Percentiles rank a stretch among this genome's conserved stretches.
Conservation (phyloP, 2,329 filamentous ascomycete species). For the Colletotrichum karsti region DNA sequence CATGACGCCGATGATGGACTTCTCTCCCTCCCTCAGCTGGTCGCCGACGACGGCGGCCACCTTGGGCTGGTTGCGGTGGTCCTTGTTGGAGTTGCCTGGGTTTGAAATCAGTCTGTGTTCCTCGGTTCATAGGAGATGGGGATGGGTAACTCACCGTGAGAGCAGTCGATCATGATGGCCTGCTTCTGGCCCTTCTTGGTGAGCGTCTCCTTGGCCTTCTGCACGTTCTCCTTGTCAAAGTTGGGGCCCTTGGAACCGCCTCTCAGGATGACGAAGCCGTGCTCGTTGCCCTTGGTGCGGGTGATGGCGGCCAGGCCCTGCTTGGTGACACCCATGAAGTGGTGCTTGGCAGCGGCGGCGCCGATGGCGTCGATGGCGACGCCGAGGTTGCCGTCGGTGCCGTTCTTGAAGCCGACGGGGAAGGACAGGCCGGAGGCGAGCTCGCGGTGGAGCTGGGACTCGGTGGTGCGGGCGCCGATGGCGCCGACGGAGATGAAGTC, state of each 20-base stretch:
- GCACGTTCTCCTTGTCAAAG: slow-evolving; percentile 87
- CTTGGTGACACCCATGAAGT: slow-evolving; percentile 99
- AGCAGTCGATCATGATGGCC: slow-evolving; percentile 98
- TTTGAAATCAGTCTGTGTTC: not conserved
- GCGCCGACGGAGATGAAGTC: slow-evolving; percentile 96
- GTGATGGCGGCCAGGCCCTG: slow-evolving; percentile 96
- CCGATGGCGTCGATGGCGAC: slow-evolving; percentile 98
- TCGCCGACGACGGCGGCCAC: slow-evolving; percentile 84
- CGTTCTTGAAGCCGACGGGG: slow-evolving; percentile 99
- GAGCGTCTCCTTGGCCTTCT: slow-evolving; percentile 80
- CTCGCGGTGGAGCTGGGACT: slow-evolving; percentile 96
- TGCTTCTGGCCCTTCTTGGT: slow-evolving; percentile 84
- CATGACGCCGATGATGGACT: slow-evolving; percentile 94
- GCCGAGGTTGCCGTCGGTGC: slow-evolving; percentile 89
- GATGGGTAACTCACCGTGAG: slow-evolving; percentile 73
- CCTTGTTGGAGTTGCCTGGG: slow-evolving; percentile 92
- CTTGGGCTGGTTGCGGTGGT: slow-evolving; percentile 97
- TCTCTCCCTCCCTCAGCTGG: slow-evolving; percentile 88
- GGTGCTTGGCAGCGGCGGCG: slow-evolving; percentile 83
- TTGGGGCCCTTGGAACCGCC: slow-evolving; percentile 94
- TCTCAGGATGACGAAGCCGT: slow-evolving; percentile 95
- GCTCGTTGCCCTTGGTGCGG: slow-evolving; percentile 90
- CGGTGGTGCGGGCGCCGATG: slow-evolving; percentile 94
- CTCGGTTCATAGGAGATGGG: not conserved
- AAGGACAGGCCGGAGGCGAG: slow-evolving; percentile 94